These are phyloP conservation scores for Mortierella sp. DNA, from an alignment of 371 early-diverging fungal species.

Conservation along the genomic window DNA sequence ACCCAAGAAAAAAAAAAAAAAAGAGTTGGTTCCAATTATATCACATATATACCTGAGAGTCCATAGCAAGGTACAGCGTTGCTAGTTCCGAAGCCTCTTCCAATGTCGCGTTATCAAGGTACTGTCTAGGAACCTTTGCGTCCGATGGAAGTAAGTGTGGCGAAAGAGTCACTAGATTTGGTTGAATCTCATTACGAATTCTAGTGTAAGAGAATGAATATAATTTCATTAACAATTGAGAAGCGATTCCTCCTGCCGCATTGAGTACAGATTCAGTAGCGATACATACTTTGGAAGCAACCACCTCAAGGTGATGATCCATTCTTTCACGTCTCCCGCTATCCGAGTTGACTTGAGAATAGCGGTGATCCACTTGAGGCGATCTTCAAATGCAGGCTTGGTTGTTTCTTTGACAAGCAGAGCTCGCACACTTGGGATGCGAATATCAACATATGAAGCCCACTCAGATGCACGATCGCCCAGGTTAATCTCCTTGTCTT, in stretches of 20 bases:
- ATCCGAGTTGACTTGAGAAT: slow-evolving; percentile 33
- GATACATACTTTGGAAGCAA: slow-evolving; percentile 46
- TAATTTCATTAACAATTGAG: neutral
- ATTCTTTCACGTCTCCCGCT: slow-evolving; percentile 27
- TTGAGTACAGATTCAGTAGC: neutral
- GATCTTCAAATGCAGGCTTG: slow-evolving; percentile 55
- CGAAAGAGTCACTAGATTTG: slow-evolving; percentile 30
- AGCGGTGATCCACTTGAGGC: slow-evolving; percentile 47
- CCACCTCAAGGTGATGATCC: slow-evolving; percentile 51
- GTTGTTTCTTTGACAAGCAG: slow-evolving; percentile 34
- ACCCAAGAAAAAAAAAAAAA: neutral
- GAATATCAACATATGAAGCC: slow-evolving; percentile 51
- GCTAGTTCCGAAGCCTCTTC: slow-evolving; percentile 41
- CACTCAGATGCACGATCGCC: slow-evolving; percentile 28
- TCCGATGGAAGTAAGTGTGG: slow-evolving; percentile 2
- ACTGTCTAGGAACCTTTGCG: slow-evolving; percentile 31
- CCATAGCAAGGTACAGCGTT: slow-evolving; percentile 43
- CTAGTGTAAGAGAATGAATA: slow-evolving; percentile 12
- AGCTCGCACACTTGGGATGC: slow-evolving; percentile 30
- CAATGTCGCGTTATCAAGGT: slow-evolving; percentile 45
- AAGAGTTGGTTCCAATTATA: neutral
- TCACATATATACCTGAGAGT: slow-evolving; percentile 31
- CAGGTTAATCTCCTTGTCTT: slow-evolving; percentile 28
- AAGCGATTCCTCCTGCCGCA: neutral
- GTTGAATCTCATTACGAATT: slow-evolving; percentile 55